Evolutionary conservation across 140 eudicot genomes (phyloP), one percentile per base, ranked within the genome.

Genomic region (Bidens hawaiensis): DNA sequence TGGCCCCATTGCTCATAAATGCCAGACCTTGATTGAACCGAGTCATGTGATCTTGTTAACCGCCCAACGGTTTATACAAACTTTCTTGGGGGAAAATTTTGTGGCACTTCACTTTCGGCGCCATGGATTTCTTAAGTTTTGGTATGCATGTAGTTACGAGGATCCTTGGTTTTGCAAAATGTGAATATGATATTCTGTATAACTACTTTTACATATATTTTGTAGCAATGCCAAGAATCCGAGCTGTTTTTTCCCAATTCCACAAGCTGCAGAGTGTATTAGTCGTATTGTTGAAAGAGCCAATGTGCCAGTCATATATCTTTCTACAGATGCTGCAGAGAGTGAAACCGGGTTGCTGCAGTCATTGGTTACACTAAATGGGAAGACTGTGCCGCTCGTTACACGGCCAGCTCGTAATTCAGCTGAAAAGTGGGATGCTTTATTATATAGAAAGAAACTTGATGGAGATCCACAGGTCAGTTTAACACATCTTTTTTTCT

Each of bases 391-490:
- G 9, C 99, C 99, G 2, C 99, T 88, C 59, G 78, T 93, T 30
- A 83, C 76, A 65, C 75, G 97, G 36, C 99, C 99, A 26, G 65
- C 84, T 62, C 95, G 88, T 43, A 85, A 85, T 75, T 79, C 87
- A 61, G 95, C 97, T 62, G 97, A 88, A 76, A 93, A 93, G 65
- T 93, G 99, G 99, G 95, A 93, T 93, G 99, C 97, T 56, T 81
- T 93, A 41, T 74, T 93, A 33, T 93, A 88, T 69, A 81, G 99
- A 64, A 89, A 83, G 42, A 82, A 85, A 46, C 89, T 88, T 24
- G 90, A 85, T 53, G 95, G 78, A 42, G 97, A 93, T 77, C 5
- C 94, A 26, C 99, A 88, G 99, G 97, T 93, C 52, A 55, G 80
- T 69, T 45, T 45, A 62, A 53, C 26, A 41, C n/a, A 27, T 64